A percentile compares a stretch with the other conserved stretches of the same genome.
phyloP scores from a whole-genome alignment of 2,329 filamentous ascomycete genomes.

The Magnaporthiopsis poae region DNA sequence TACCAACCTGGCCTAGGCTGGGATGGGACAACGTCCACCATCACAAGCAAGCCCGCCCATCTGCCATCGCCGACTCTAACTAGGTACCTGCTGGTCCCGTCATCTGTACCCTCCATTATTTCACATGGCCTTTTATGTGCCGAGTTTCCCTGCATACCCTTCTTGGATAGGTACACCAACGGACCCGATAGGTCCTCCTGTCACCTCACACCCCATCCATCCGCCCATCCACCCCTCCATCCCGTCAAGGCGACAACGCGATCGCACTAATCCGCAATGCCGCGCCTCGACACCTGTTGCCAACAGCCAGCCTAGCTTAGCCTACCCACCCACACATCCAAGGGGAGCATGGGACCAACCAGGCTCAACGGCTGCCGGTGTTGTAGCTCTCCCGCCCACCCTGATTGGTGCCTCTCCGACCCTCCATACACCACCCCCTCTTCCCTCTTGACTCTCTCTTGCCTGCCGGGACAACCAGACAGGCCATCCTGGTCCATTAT shows the following conservation, averaged over 20 bases:
- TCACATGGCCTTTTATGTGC: too few species aligned
- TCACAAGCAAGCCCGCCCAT: too few species aligned
- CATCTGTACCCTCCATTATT: too few species aligned
- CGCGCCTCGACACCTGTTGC: background rate
- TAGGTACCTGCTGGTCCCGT: too few species aligned
- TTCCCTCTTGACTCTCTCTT: background rate
- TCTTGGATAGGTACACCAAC: too few species aligned
- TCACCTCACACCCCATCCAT: too few species aligned
- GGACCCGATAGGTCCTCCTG: too few species aligned
- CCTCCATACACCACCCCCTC: background rate
- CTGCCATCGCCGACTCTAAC: too few species aligned
- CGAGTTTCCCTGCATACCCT: too few species aligned
- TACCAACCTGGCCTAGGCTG: too few species aligned
- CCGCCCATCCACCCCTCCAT: background rate
- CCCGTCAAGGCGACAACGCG: background rate
- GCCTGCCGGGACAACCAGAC: background rate
- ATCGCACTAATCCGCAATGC: background rate
- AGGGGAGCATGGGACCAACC: background rate
- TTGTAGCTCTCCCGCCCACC: background rate
- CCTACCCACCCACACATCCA: background rate
- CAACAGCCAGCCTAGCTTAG: background rate
- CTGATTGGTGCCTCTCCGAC: background rate
- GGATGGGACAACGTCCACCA: too few species aligned
- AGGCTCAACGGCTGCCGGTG: background rate
- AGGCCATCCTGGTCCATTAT: background rate